Evolutionary conservation across 441 rosid species (phyloP).

Genomic region (Capsella rubella): DNA sequence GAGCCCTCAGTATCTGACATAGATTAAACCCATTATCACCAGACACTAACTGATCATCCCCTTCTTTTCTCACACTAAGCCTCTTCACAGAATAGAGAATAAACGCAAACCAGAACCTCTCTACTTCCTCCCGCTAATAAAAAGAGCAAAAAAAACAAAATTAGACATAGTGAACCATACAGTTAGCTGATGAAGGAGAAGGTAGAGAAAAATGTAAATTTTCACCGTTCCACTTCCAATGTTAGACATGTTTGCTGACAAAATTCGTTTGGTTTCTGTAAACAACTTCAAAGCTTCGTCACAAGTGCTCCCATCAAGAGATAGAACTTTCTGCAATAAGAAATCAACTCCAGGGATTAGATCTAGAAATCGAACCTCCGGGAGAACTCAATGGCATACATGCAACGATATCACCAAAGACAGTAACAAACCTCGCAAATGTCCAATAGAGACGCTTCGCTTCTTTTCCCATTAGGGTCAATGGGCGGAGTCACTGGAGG

Average conservation of each 20-base stretch:
- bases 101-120: slow-evolving; percentile 87
- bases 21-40: slow-evolving; percentile 59
- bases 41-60: slow-evolving; percentile 45
- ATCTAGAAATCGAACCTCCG: not conserved
- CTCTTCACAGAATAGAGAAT: slow-evolving; percentile 68
- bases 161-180: slow-evolving; percentile 24
- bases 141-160: slow-evolving; percentile 13
- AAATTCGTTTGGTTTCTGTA: slow-evolving; percentile 69
- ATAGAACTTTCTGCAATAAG: slow-evolving; percentile 61
- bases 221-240: slow-evolving; percentile 81
- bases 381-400: not conserved
- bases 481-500: slow-evolving; percentile 53
- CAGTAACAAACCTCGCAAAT: slow-evolving; percentile 63
- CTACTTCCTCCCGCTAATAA: slow-evolving; percentile 81
- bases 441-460: slow-evolving; percentile 55
- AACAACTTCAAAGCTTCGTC: slow-evolving; percentile 63
- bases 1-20: slow-evolving; percentile 75
- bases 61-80: slow-evolving; percentile 59
- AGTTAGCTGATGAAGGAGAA: slow-evolving; percentile 13
- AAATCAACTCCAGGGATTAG: slow-evolving; percentile 25
- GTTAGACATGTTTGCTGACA: slow-evolving; percentile 56
- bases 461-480: slow-evolving; percentile 45
- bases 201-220: not conserved
- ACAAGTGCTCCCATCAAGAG: slow-evolving; percentile 57
- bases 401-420: slow-evolving; percentile 12